A percentile compares a stretch with the other conserved stretches of the same genome.
phyloP scores from a whole-genome alignment of 768 basidiomycete genomes.

The Lanmaoa pseudosensibilis region DNA sequence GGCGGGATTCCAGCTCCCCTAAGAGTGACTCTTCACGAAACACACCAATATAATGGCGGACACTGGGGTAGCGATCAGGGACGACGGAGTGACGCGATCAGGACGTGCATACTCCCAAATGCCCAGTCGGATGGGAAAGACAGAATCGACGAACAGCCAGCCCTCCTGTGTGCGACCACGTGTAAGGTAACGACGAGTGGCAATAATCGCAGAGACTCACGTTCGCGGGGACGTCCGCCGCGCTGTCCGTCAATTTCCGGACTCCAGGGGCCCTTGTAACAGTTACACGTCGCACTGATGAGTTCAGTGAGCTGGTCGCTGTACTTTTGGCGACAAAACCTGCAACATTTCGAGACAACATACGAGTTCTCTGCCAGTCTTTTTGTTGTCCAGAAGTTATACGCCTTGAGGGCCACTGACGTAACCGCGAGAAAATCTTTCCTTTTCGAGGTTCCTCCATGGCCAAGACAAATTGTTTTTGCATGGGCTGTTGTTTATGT shows the following conservation, averaged over 20 bases:
- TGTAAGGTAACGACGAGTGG: conserved; percentile 9
- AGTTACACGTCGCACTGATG: conserved; percentile 3
- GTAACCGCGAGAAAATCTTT: conserved; percentile 10
- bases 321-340: background rate
- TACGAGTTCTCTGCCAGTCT: background rate
- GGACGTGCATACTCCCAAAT: conserved; percentile 64
- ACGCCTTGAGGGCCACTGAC: background rate
- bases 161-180: conserved; percentile 39
- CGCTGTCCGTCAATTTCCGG: conserved; percentile 12
- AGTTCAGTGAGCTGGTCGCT: background rate
- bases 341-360: conserved; percentile 19
- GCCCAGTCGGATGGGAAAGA: conserved; percentile 73
- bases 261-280: background rate
- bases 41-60: conserved; percentile 63
- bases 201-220: conserved; percentile 19
- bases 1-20: conserved; percentile 42
- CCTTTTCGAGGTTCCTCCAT: conserved; percentile 10
- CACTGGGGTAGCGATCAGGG: conserved; percentile 37
- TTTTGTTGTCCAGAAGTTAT: no score
- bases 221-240: conserved; percentile 7
- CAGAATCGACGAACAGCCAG: conserved; percentile 73
- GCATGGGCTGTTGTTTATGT: conserved; percentile 6
- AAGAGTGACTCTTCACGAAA: conserved; percentile 62
- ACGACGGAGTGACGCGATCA: background rate
- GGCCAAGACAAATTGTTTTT: conserved; percentile 26